Base-by-base conservation (phyloP, 1,139 yeast species). In the Yamadazyma kanchanaburiensis region DNA sequence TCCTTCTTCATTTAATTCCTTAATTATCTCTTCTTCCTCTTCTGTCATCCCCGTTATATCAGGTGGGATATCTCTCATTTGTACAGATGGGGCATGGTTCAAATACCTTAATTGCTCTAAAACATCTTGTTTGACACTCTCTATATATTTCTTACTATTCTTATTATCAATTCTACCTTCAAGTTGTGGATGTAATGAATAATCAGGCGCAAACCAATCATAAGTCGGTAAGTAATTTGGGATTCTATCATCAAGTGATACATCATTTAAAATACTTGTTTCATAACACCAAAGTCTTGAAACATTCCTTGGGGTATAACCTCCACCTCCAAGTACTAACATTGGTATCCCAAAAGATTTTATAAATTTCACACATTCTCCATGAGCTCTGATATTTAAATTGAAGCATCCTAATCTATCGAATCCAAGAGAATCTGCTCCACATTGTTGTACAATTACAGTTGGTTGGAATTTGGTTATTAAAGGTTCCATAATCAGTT, bases 281-380 rank as follows among this genome's bases (percentile, higher is more conserved):
- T 91, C 98, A 53, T 84, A 88, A 27, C 96, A 78, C 98, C 98
- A 91, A 23, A 91, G 69, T 39, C 98, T 67, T 8, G 95, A 83
- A 6, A 91, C 98, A 51, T 91, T 91, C 46, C 96, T 74, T 32
- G 96, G 95, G 0, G 98, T 91, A 56, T 91, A 91, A 3, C 98
- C 98, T 5, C 98, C 98, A 31, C 98, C 98, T 25, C 98, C 98
- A 13, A 91, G 73, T 13, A 89, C 94, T 70, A 91, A 71, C 69
- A 88, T 73, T 10, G 97, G 98, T 32, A 88, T 66, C 34, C 87
- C 87, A 55, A 89, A 86, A 21, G 86, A 76, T 57, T 87, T 87
- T 42, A 89, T 87, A 55, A 72, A 91, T 53, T 83, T 83, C 32
- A 89, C 94, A 67, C 97, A 91, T 59, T 87, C 89, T 31, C 96